Conservation (phyloP, 2,329 filamentous ascomycete species). For the Cytospora paraplurivora region DNA sequence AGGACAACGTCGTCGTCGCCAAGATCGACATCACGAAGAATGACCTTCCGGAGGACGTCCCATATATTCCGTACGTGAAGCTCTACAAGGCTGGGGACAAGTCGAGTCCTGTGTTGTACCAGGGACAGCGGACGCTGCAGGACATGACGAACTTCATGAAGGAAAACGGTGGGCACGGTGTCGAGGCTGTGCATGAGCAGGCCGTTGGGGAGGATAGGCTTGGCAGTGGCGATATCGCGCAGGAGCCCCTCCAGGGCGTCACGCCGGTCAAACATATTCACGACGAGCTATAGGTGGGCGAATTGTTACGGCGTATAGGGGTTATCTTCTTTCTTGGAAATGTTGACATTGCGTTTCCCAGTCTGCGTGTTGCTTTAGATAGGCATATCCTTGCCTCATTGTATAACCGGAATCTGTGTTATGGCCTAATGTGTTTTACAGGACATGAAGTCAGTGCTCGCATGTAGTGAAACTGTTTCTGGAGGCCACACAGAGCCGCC, state of each 20-base stretch:
- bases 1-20: conserved; percentile 84
- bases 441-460: not conserved
- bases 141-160: conserved; percentile 90
- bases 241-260: conserved; percentile 41
- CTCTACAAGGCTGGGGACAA: conserved; percentile 91
- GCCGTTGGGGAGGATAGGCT: conserved; percentile 46
- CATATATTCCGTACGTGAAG: conserved; percentile 99
- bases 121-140: conserved; percentile 83
- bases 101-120: conserved; percentile 81
- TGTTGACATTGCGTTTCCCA: not conserved
- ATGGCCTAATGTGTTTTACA: not conserved
- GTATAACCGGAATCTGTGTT: not conserved
- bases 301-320: conserved; percentile 5
- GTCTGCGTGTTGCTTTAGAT: not conserved
- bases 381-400: not conserved
- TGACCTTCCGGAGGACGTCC: conserved; percentile 94
- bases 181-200: conserved; percentile 62
- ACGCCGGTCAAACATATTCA: conserved; percentile 45
- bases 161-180: conserved; percentile 90
- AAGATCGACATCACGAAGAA: conserved; percentile 97
- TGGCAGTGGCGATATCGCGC: conserved; percentile 50
- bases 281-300: conserved; percentile 72
- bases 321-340: not conserved
- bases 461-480: not conserved
- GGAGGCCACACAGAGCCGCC: too few species aligned